phyloP scores from a whole-genome alignment of 1,284 basidiomycete species.

The Austroboletus niveus region DNA sequence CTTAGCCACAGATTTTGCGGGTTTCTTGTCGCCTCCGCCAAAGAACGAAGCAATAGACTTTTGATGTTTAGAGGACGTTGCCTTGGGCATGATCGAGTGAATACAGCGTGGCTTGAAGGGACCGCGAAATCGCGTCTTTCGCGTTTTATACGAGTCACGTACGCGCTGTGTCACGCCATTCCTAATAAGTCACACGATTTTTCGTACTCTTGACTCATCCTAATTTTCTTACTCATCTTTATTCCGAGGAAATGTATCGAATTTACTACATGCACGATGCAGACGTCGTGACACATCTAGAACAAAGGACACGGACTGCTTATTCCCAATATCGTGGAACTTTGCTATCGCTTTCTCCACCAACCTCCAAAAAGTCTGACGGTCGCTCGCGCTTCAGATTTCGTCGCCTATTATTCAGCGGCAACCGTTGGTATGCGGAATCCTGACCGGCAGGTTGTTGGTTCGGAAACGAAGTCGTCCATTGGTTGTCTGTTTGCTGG shows the following conservation, averaged over 20 bases:
- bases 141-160: constrained; percentile 27
- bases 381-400: constrained; percentile 77
- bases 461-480: constrained; percentile 54
- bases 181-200: constrained; percentile 18
- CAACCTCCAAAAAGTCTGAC: constrained; percentile 77
- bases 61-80: constrained; percentile 46
- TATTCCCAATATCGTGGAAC: constrained; percentile 75
- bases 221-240: background rate
- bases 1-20: constrained; percentile 13
- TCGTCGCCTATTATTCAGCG: constrained; percentile 73
- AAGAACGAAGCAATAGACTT: constrained; percentile 59
- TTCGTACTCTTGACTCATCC: background rate
- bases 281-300: constrained; percentile 5
- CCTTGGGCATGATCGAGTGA: constrained; percentile 46
- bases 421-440: constrained; percentile 80
- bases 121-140: constrained; percentile 11
- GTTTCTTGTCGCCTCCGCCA: constrained; percentile 26
- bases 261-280: constrained; percentile 14
- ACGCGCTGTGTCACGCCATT: constrained; percentile 30
- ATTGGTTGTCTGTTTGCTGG: constrained; percentile 36
- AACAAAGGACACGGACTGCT: background rate
- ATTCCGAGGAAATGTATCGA: constrained; percentile 12
- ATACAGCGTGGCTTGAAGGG: background rate
- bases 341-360: constrained; percentile 59
- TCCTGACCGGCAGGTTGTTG: constrained; percentile 67